A percentile compares a stretch with the other conserved stretches of the same genome.
Conservation (phyloP, 192 early-diverging fungal genomes). For the Pilaira anomala region DNA sequence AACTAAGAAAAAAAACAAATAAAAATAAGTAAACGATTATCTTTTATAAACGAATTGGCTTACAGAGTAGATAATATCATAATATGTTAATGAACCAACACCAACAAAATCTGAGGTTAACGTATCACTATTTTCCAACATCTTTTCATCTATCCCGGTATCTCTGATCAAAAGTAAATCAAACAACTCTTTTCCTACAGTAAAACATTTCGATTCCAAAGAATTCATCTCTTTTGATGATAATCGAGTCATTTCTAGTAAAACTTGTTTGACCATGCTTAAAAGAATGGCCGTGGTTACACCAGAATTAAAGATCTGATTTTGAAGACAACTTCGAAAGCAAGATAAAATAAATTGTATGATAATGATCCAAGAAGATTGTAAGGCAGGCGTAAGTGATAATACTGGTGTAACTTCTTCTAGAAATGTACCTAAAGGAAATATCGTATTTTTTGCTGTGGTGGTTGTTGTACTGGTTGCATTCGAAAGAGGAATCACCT, state of each 20-base stretch:
- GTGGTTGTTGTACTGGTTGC: not conserved
- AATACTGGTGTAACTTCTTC: slow-evolving; percentile 29
- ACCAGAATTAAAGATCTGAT: slow-evolving; percentile 25
- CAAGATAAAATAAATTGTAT: slow-evolving; percentile 37
- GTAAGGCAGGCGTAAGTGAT: slow-evolving; percentile 10
- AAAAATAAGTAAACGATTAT: no score
- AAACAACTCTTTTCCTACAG: slow-evolving; percentile 23
- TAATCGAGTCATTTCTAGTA: slow-evolving; percentile 30
- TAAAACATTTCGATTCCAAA: slow-evolving; percentile 30
- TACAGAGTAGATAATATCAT: slow-evolving; percentile 37
- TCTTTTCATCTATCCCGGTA: not conserved
- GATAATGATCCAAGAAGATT: slow-evolving; percentile 31
- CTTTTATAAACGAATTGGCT: not conserved
- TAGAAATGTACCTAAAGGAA: slow-evolving; percentile 29
- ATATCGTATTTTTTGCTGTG: not conserved
- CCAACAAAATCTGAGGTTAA: not conserved
- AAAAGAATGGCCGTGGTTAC: slow-evolving; percentile 29
- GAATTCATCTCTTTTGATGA: slow-evolving; percentile 10
- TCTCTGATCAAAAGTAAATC: slow-evolving; percentile 27
- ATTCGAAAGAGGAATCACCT: slow-evolving; percentile 10
- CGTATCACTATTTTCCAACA: not conserved
- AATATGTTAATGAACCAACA: slow-evolving; percentile 21
- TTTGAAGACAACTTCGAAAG: slow-evolving; percentile 7
- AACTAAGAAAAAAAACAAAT: slow-evolving; percentile 13
- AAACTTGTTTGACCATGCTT: slow-evolving; percentile 30